Conservation (phyloP, 2,329 filamentous ascomycete species). For the Monilinia aucupariae region DNA sequence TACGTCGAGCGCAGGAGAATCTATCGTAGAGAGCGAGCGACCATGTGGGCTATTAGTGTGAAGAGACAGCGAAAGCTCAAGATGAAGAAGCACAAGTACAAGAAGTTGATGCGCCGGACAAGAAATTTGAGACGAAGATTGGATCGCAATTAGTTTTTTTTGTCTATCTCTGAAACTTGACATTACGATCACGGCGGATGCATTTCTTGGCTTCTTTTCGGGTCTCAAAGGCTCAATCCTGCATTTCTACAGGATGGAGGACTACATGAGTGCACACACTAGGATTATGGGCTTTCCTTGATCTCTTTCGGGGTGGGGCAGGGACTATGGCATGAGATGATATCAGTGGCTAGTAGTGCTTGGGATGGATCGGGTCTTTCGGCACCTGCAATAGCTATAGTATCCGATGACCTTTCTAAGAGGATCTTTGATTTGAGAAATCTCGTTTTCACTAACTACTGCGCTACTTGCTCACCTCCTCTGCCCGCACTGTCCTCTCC, state of each 20-base stretch:
- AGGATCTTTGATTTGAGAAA: neutral
- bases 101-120: slow-evolving; percentile 95
- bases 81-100: slow-evolving; percentile 99
- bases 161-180: neutral
- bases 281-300: slow-evolving; percentile 9
- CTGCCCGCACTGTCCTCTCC: neutral
- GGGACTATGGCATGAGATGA: neutral
- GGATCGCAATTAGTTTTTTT: slow-evolving; percentile 34
- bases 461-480: neutral
- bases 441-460: neutral
- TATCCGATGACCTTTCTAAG: neutral
- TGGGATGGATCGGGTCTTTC: neutral
- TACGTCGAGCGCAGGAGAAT: slow-evolving; percentile 68
- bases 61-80: slow-evolving; percentile 88
- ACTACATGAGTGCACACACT: neutral
- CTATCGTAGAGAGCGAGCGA: slow-evolving; percentile 45
- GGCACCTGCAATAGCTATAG: neutral
- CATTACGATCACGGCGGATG: neutral
- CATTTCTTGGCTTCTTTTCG: neutral
- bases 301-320: neutral
- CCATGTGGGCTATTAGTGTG: slow-evolving; percentile 81
- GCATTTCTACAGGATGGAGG: neutral
- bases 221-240: neutral
- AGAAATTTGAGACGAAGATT: slow-evolving; percentile 76
- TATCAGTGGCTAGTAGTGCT: neutral